A percentile compares a stretch with the other conserved stretches of the same genome.
phyloP scores from a whole-genome alignment of 805 yeast species.

The Ogataea zsoltii region DNA sequence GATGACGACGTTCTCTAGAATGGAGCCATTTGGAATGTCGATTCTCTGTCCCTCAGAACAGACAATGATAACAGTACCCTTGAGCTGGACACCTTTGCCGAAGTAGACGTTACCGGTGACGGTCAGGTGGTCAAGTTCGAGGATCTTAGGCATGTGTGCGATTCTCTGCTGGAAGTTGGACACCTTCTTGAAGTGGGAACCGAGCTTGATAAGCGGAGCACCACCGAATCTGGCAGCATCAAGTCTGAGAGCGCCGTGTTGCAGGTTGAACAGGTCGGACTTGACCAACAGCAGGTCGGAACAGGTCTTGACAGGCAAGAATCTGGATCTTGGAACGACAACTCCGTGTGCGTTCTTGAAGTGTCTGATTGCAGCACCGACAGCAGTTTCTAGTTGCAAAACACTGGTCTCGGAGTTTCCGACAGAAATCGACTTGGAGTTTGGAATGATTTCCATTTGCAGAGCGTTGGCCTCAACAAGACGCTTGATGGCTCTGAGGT shows the following conservation, averaged over 20 bases:
- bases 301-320: conserved; percentile 97
- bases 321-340: conserved; percentile 96
- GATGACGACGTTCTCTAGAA: conserved; percentile 93
- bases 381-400: conserved; percentile 96
- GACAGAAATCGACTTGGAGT: conserved; percentile 76
- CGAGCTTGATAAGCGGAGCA: conserved; percentile 92
- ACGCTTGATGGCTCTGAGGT: conserved; percentile 90
- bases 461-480: conserved; percentile 81
- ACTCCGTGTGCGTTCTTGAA: conserved; percentile 96
- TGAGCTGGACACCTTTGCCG: conserved; percentile 87
- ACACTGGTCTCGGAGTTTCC: conserved; percentile 82
- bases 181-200: conserved; percentile 95
- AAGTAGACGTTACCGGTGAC: conserved; percentile 94
- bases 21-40: conserved; percentile 95
- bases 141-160: conserved; percentile 92
- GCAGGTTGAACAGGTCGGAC: conserved; percentile 87
- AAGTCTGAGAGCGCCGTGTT: conserved; percentile 86
- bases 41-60: conserved; percentile 96
- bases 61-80: conserved; percentile 96
- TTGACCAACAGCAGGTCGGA: conserved; percentile 93
- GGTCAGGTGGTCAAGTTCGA: conserved; percentile 95
- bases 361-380: conserved; percentile 98
- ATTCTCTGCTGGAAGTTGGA: conserved; percentile 86
- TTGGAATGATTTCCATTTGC: conserved; percentile 93
- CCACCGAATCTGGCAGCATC: conserved; percentile 87